A percentile compares a stretch with the other conserved stretches of the same genome.
phyloP scores from a whole-genome alignment of 345 rosid species.

The Anacardium occidentale region DNA sequence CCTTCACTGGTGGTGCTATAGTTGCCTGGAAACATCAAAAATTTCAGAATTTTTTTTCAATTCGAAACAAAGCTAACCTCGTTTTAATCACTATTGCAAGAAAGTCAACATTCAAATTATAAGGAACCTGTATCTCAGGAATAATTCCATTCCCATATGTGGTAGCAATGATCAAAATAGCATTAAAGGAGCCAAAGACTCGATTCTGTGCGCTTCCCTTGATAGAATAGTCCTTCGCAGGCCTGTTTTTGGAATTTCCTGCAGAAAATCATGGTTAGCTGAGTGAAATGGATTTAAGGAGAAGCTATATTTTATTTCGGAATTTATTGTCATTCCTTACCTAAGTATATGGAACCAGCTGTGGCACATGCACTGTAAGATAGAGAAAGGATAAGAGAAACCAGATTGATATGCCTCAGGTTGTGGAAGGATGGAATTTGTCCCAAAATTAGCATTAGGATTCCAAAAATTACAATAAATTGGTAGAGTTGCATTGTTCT shows the following conservation, averaged over 20 bases:
- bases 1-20: slow-evolving; percentile 22
- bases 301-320: too few relatives aligned
- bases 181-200: slow-evolving; percentile 17
- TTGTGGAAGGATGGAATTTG: slow-evolving; percentile 32
- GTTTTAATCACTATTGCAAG: too few relatives aligned
- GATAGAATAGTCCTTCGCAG: slow-evolving; percentile 13
- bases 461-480: slow-evolving; percentile 20
- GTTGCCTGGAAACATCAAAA: slow-evolving; percentile 17
- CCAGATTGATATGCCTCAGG: slow-evolving; percentile 23
- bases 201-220: slow-evolving; percentile 1
- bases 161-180: slow-evolving; percentile 22
- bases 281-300: not conserved
- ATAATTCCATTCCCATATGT: slow-evolving; percentile 28
- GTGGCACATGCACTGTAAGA: slow-evolving; percentile 23
- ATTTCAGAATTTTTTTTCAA: not conserved
- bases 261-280: not conserved
- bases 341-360: slow-evolving; percentile 24
- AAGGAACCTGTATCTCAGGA: slow-evolving; percentile 26
- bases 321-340: not conserved
- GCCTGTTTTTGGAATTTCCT: slow-evolving; percentile 19
- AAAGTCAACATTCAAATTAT: too few relatives aligned
- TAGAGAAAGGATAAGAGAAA: slow-evolving; percentile 20
- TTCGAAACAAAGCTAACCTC: not conserved
- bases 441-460: slow-evolving; percentile 20
- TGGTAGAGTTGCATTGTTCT: slow-evolving; percentile 26